phyloP scores from a whole-genome alignment of 108 stramenopile genomes.

The Nannochloropsis oceanica region DNA sequence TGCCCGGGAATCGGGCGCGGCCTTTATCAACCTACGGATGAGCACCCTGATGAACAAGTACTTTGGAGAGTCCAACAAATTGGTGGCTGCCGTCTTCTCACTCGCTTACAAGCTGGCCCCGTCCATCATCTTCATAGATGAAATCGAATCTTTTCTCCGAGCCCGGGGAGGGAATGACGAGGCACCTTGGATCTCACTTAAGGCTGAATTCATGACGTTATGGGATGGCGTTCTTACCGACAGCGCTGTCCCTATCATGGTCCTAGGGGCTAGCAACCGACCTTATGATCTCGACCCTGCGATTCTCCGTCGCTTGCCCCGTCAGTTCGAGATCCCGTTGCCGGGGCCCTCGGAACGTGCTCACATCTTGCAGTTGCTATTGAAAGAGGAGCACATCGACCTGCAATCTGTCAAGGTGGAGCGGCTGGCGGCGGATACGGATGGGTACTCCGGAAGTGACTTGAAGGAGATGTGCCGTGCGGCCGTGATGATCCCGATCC shows the following conservation, averaged over 20 bases:
- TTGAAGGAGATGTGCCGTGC: constrained; percentile 84
- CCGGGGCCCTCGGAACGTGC: constrained; percentile 50
- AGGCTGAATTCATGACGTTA: constrained; percentile 82
- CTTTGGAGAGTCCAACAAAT: constrained; percentile 88
- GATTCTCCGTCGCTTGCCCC: constrained; percentile 79
- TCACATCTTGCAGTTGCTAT: constrained; percentile 58
- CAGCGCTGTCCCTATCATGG: constrained; percentile 50
- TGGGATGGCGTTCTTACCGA: constrained; percentile 77
- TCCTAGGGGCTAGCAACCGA: constrained; percentile 86
- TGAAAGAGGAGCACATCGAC: constrained; percentile 46
- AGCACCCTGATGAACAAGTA: constrained; percentile 85
- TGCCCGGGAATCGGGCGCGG: constrained; percentile 80
- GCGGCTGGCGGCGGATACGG: constrained; percentile 46
- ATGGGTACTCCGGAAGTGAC: constrained; percentile 82
- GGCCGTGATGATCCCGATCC: constrained; percentile 66
- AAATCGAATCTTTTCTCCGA: constrained; percentile 79
- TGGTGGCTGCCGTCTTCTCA: constrained; percentile 74
- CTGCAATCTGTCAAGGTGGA: constrained; percentile 31
- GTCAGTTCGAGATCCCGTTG: constrained; percentile 61
- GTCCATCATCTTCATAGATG: constrained; percentile 89
- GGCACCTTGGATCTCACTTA: constrained; percentile 56
- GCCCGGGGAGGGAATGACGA: constrained; percentile 52
- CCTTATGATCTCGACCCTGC: constrained; percentile 81
- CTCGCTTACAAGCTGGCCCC: constrained; percentile 80
- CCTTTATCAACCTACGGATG: constrained; percentile 79